Conservation (phyloP, 2,329 filamentous ascomycete genomes). For the Fusarium sp. region DNA sequence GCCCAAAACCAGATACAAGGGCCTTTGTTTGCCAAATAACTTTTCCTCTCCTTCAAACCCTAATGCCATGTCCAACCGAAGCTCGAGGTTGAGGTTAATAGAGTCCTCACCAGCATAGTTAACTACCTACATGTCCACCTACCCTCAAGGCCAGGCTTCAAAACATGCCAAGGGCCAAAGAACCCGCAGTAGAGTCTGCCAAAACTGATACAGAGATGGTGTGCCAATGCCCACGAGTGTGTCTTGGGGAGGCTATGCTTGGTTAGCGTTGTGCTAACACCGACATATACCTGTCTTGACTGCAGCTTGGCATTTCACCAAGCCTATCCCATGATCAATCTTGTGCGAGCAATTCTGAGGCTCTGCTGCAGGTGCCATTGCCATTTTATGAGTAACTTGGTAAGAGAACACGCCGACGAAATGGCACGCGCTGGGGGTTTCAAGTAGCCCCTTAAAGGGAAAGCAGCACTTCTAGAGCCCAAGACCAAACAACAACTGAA, state of each 20-base stretch:
- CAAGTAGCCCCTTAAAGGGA: not conserved
- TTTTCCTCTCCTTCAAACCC: not conserved
- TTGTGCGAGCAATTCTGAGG: not conserved
- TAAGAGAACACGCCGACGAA: not conserved
- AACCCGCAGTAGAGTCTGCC: not conserved
- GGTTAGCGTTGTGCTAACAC: not conserved
- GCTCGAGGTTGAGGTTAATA: not conserved
- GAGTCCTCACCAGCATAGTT: not conserved
- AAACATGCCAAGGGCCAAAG: not conserved
- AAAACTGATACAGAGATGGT: not conserved
- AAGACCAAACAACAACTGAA: conserved; percentile 9
- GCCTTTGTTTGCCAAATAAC: not conserved
- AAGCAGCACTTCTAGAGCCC: conserved; percentile 10
- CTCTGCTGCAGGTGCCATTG: not conserved
- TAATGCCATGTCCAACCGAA: not conserved
- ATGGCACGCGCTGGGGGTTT: not conserved
- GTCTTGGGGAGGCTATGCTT: not conserved
- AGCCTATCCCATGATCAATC: not conserved
- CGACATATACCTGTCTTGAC: not conserved
- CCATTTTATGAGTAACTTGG: not conserved
- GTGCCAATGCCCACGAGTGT: not conserved
- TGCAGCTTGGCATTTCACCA: not conserved
- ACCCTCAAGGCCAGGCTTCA: not conserved
- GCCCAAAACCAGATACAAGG: not conserved
- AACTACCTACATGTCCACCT: not conserved